Percentiles rank a stretch among this genome's conserved stretches.
phyloP scores from a whole-genome alignment of 1,284 basidiomycete genomes.

The Trichosporon asahii region DNA sequence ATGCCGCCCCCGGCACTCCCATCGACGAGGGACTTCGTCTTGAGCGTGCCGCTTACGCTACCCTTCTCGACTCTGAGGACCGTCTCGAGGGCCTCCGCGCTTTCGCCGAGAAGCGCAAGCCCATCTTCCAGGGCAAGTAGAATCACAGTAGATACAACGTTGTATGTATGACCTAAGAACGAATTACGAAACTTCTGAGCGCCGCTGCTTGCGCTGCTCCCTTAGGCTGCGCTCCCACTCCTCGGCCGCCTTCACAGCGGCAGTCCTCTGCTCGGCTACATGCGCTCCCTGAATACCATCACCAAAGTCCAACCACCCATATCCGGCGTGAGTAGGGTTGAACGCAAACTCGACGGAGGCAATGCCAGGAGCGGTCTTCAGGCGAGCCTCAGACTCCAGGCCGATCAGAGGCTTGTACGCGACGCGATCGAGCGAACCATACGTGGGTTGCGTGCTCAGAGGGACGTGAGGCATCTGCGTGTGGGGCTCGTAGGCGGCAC shows the following conservation, averaged over 20 bases:
- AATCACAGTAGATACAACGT: slow-evolving; percentile 28
- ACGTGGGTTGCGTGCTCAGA: slow-evolving; percentile 41
- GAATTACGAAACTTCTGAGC: slow-evolving; percentile 1
- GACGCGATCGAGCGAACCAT: slow-evolving; percentile 27
- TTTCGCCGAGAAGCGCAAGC: slow-evolving; percentile 81
- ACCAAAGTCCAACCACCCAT: slow-evolving; percentile 20
- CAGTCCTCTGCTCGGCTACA: slow-evolving; percentile 22
- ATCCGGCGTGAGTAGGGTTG: slow-evolving; percentile 19
- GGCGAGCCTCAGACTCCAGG: slow-evolving; percentile 15
- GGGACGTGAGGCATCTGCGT: slow-evolving; percentile 50
- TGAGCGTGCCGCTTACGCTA: slow-evolving; percentile 80
- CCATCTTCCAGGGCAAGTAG: slow-evolving; percentile 69
- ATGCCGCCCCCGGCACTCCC: slow-evolving; percentile 70
- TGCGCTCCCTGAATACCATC: slow-evolving; percentile 20
- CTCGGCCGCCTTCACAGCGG: slow-evolving; percentile 38
- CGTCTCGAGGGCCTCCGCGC: slow-evolving; percentile 79
- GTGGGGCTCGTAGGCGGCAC: slow-evolving; percentile 48
- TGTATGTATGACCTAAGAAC: slow-evolving; percentile 27
- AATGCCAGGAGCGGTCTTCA: slow-evolving; percentile 27
- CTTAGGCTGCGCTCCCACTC: slow-evolving; percentile 40
- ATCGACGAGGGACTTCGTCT: slow-evolving; percentile 81
- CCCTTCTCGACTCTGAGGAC: slow-evolving; percentile 73
- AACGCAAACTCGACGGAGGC: slow-evolving; percentile 48
- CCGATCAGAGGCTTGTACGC: slow-evolving; percentile 36
- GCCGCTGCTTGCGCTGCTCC: slow-evolving; percentile 4